These are phyloP conservation scores for Naganishia antarctica DNA, from an alignment of 768 basidiomycete species.

Conservation along the genomic window DNA sequence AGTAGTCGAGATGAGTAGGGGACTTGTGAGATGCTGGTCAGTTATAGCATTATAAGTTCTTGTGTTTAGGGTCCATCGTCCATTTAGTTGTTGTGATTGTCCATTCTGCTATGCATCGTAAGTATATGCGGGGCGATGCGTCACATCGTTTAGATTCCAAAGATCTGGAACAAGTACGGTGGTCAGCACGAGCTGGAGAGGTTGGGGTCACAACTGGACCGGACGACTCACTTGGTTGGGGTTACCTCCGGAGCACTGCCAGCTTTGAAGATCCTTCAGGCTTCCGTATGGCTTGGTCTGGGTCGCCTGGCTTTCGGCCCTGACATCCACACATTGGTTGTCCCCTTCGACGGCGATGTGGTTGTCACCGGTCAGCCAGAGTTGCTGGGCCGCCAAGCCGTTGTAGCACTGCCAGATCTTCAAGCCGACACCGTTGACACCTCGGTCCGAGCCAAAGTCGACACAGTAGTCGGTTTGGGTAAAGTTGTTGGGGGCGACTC, in stretches of 20 bases:
- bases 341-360: constrained; percentile 13
- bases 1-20: too few species aligned
- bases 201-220: too few species aligned
- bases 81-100: neutral
- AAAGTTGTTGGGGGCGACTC: neutral
- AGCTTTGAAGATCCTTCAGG: constrained; percentile 4
- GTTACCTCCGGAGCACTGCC: constrained; percentile 2
- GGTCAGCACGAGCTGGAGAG: too few species aligned
- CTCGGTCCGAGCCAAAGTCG: constrained; percentile 30
- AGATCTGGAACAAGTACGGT: neutral
- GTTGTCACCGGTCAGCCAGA: constrained; percentile 1
- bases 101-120: neutral
- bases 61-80: neutral
- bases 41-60: neutral
- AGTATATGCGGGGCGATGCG: neutral
- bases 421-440: neutral
- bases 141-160: neutral
- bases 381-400: neutral
- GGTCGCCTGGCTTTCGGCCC: neutral
- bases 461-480: constrained; percentile 32
- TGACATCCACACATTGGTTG: constrained; percentile 13
- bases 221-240: constrained; percentile 5
- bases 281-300: constrained; percentile 1
- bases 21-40: too few species aligned
- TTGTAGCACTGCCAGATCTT: constrained; percentile 19